Percentiles rank a stretch among this genome's conserved stretches.
phyloP scores from a whole-genome alignment of 345 rosid species.

The Populus ilicifolia region DNA sequence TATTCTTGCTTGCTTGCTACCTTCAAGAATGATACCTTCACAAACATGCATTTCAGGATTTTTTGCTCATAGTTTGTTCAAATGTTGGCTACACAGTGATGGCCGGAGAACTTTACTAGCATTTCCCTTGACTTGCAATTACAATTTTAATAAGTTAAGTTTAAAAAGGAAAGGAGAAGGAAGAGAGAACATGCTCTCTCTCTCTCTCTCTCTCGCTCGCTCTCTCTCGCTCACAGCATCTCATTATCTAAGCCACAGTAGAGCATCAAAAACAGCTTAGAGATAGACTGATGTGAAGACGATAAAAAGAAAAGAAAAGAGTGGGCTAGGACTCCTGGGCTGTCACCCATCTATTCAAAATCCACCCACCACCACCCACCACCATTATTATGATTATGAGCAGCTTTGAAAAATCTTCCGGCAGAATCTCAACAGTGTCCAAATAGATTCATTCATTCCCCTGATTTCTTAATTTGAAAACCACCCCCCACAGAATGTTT shows the following conservation, averaged over 20 bases:
- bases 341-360: constrained; percentile 20
- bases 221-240: not conserved
- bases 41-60: not conserved
- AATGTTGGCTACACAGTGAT: no score
- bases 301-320: not conserved
- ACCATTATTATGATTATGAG: constrained; percentile 17
- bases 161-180: not conserved
- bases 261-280: constrained; percentile 10
- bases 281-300: not conserved
- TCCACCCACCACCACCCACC: constrained; percentile 10
- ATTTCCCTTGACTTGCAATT: not conserved
- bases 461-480: not conserved
- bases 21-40: not conserved
- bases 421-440: constrained; percentile 44
- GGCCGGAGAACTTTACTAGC: not conserved
- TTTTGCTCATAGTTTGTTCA: not conserved
- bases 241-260: not conserved
- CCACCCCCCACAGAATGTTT: not conserved
- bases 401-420: constrained; percentile 33
- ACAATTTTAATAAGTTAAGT: not conserved
- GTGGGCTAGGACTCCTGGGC: constrained; percentile 18
- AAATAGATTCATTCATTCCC: constrained; percentile 26
- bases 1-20: not conserved
- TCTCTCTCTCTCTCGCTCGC: not conserved
- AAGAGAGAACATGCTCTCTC: not conserved